phyloP scores from a whole-genome alignment of 352 stramenopile genomes.

The Pythium aphanidermatum region DNA sequence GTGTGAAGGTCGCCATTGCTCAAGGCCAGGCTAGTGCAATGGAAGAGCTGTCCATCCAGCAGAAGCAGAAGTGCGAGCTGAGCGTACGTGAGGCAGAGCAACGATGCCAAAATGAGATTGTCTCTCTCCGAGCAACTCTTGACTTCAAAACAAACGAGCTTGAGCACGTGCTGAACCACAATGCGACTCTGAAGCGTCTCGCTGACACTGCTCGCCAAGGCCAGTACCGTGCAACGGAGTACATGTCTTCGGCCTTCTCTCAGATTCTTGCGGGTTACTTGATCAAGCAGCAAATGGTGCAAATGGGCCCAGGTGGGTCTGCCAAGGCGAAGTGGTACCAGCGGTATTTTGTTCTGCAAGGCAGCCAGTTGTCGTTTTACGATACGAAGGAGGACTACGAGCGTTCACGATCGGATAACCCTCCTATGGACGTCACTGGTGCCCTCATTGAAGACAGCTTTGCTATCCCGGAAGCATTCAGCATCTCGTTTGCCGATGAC shows the following conservation, averaged over 20 bases:
- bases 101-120: constrained; percentile 60
- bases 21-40: constrained; percentile 78
- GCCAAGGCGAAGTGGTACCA: constrained; percentile 76
- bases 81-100: constrained; percentile 73
- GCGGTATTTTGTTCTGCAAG: constrained; percentile 83
- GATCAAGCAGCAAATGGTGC: constrained; percentile 76
- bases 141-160: constrained; percentile 87
- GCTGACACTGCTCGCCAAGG: constrained; percentile 81
- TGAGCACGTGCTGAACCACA: constrained; percentile 84
- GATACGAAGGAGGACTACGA: constrained; percentile 87
- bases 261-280: constrained; percentile 74
- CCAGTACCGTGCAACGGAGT: constrained; percentile 82
- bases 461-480: constrained; percentile 75
- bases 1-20: constrained; percentile 72
- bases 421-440: constrained; percentile 73
- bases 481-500: constrained; percentile 71
- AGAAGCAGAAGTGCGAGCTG: constrained; percentile 73
- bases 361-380: constrained; percentile 71
- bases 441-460: constrained; percentile 73
- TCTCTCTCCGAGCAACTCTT: constrained; percentile 54
- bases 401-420: constrained; percentile 69
- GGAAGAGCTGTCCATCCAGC: constrained; percentile 69
- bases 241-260: constrained; percentile 63
- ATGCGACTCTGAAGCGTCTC: constrained; percentile 80
- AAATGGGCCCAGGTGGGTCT: constrained; percentile 7